Base-by-base conservation (phyloP, 805 yeast species). In the Wickerhamiella australiensis region DNA sequence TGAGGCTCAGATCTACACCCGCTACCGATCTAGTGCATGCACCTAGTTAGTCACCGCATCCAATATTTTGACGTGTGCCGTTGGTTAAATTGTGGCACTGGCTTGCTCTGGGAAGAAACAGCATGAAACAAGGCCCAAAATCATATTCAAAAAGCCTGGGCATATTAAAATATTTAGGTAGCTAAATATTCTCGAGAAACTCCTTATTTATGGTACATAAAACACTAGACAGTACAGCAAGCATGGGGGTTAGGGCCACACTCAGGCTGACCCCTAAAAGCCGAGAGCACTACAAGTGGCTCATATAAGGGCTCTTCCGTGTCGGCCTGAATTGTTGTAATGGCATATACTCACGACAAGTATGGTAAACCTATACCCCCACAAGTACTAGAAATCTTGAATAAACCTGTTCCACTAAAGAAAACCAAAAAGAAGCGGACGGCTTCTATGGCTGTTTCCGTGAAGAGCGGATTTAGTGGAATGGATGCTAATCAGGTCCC, bases 321-420 rank as follows among this genome's bases (percentile, higher is more conserved):
- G 33, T 29, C 33, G 13, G 4, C 7, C 33, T 29, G 5, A 11
- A 12, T 5, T 29, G 33, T 5, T 8, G 22, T 8, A 3, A 42
- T 33, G 36, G 36, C 22, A 36, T 38, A 40, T 26, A 44, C 49
- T 9, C 53, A 47, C 43, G 50, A 47, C 22, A 43, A 44, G 22
- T 23, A 43, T 12, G 50, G 53, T 11, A 40, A 46, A 15, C 53
- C 50, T 13, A 25, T 51, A 33, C 35, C 50, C 25, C 53, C 53
- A 3, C 22, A 18, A 17, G 38, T 51, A 23, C 22, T 36, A 7
- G 37, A 42, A 13, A 33, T 51, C 13, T 25, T 51, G 7, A 51
- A 51, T 38, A 36, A 38, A 44, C 36, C 50, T 13, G 46, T 49
- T 1, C 51, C 51, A 7, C n/a, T 36, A 7, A 21, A 23, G 21